These are phyloP conservation scores for Aechmea fasciata DNA, from an alignment of 176 grass and related monocot species.

Conservation along the genomic window DNA sequence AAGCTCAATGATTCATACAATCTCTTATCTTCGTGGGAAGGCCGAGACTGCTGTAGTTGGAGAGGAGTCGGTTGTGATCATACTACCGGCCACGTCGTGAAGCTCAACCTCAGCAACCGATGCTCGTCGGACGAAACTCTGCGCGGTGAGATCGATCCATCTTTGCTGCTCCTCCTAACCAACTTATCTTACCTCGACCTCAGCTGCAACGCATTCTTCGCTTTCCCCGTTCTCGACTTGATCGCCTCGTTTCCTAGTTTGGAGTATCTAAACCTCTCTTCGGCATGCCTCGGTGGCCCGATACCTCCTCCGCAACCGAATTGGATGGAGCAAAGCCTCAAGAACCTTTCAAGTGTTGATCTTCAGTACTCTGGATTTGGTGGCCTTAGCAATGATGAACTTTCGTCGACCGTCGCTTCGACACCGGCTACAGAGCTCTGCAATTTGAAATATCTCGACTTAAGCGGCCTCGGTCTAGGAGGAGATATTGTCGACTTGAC, in stretches of 20 bases:
- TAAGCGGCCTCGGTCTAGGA: background rate
- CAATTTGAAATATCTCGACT: conserved; percentile 6
- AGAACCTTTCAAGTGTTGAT: background rate
- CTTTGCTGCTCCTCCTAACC: background rate
- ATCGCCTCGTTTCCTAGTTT: background rate
- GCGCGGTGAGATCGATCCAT: conserved; percentile 3
- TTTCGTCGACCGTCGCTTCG: background rate
- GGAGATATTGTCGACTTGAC: conserved; percentile 11
- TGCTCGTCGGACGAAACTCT: background rate
- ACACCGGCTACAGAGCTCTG: conserved; percentile 9
- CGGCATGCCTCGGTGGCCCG: background rate
- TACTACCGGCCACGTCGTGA: conserved; percentile 1
- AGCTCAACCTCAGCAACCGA: conserved; percentile 11
- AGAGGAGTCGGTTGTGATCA: conserved; percentile 8
- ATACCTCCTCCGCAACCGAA: background rate
- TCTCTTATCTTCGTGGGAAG: conserved; percentile 8
- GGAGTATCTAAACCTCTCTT: background rate
- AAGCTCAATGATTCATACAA: conserved; percentile 8
- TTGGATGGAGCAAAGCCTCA: conserved; percentile 11
- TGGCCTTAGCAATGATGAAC: background rate
- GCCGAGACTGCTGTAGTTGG: conserved; percentile 14
- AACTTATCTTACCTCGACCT: conserved; percentile 6
- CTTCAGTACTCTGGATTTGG: background rate
- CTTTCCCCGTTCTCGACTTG: background rate
- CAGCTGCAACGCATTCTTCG: conserved; percentile 6